Base-by-base conservation (phyloP, 2,329 filamentous ascomycete genomes). In the Zarea fungicola region DNA sequence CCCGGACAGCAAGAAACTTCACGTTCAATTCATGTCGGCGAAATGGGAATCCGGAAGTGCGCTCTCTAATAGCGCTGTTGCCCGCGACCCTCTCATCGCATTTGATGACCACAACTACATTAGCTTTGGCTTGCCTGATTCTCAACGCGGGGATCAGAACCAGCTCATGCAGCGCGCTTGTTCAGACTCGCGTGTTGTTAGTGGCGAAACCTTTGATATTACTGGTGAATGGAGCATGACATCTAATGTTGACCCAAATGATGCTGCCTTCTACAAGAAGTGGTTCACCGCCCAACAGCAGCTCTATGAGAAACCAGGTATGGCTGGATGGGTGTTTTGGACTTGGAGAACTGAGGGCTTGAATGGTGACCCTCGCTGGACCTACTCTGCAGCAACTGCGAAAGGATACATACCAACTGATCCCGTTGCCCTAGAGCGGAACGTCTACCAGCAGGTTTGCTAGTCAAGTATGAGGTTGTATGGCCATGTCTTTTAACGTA, bases 21-120 rank as follows among this genome's bases (percentile, higher is more conserved):
- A 81, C 55, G 72, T 83, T 26, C 72, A 65, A 43, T 67, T 69
- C 56, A 69, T 71, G 66, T 73, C 78, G 52, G 54, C 66, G 26
- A 63, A 68, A 44, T 83, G 78, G 78, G 74, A 71, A 19, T 71
- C 76, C 3, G 77, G 77, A n/a, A 50, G 54, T 42, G 39, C 57
- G 18, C 57, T 55, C 32, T 41, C 37, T 37, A 44, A 32, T 9
- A 21, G 47, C 11, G 51, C 50, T 18, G 50, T 56, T 19, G 48
- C 36, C 21, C 45, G 23, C 28, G 68, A 81, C 58, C 72, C 77
- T 3, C 70, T 64, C 26, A 55, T 69, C 31, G 74, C 71, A 21
- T 83, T 75, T 55, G 78, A 82, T 59, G 74, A 80, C 62, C 78
- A 81, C 61, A 72, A 75, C 41, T 83, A 82, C 48, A 54, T 58